Conservation (phyloP, 805 yeast species). For the Teunomyces tritomae region DNA sequence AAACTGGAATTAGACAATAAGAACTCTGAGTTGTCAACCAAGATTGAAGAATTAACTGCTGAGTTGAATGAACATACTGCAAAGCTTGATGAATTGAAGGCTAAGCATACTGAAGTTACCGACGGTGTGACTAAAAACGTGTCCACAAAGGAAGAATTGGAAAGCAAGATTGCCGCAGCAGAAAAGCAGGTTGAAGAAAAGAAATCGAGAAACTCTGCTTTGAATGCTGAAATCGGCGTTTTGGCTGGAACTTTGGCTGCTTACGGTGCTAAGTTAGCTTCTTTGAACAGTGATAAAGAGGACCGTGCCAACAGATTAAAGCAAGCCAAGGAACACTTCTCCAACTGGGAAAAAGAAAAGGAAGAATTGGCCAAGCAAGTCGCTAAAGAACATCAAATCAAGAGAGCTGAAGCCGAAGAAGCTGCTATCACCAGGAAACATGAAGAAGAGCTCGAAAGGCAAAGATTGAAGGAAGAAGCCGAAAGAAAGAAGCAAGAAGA, state of each 20-base stretch:
- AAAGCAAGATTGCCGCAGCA: constrained; percentile 33
- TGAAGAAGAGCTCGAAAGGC: constrained; percentile 15
- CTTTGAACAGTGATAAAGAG: constrained; percentile 38
- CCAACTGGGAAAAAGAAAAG: constrained; percentile 46
- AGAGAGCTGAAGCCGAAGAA: constrained; percentile 41
- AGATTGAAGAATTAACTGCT: constrained; percentile 43
- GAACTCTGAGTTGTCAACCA: constrained; percentile 35
- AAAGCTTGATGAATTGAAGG: constrained; percentile 31
- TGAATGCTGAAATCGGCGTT: constrained; percentile 43
- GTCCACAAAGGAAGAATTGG: constrained; percentile 41
- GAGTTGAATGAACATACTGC: constrained; percentile 39
- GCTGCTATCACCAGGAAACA: constrained; percentile 17
- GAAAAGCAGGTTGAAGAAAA: constrained; percentile 36
- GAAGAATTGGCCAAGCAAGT: constrained; percentile 38
- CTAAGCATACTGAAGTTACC: constrained; percentile 28
- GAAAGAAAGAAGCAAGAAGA: constrained; percentile 18
- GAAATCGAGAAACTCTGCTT: constrained; percentile 33
- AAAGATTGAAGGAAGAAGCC: constrained; percentile 11
- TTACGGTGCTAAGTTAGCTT: constrained; percentile 41
- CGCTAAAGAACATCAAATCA: constrained; percentile 34
- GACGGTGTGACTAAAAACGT: constrained; percentile 26
- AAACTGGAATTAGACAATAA: constrained; percentile 39
- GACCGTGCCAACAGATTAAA: constrained; percentile 32
- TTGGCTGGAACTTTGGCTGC: constrained; percentile 43
- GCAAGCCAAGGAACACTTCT: constrained; percentile 40